Conservation (phyloP, 192 early-diverging fungal species). For the Neocallimastix lanati region DNA sequence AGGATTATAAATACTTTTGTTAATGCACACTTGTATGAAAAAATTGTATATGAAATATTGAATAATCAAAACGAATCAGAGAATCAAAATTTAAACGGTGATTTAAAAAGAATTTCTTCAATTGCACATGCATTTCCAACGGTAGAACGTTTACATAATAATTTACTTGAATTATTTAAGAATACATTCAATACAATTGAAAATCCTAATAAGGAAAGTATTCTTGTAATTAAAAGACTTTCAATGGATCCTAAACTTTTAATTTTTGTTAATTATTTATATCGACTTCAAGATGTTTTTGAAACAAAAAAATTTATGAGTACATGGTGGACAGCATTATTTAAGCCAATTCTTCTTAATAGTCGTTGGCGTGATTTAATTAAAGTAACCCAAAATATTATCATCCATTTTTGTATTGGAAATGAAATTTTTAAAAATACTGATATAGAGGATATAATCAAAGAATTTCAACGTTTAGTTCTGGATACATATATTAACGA, state of each 20-base stretch:
- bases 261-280: not conserved
- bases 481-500: not conserved
- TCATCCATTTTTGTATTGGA: not conserved
- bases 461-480: not conserved
- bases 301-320: not conserved
- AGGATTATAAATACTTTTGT: not conserved
- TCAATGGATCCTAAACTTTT: not conserved
- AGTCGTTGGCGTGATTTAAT: not conserved
- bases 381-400: not conserved
- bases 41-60: not conserved
- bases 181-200: not conserved
- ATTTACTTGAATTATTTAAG: not conserved
- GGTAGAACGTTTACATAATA: not conserved
- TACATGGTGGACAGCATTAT: not conserved
- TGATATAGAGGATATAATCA: not conserved
- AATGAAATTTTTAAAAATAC: not conserved
- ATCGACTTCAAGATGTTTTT: not conserved
- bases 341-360: not conserved
- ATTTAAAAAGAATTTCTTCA: not conserved
- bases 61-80: not conserved
- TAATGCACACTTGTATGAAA: not conserved
- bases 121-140: not conserved
- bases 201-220: not conserved
- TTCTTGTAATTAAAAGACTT: not conserved
- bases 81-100: not conserved